phyloP scores from a whole-genome alignment of 2,329 filamentous ascomycete genomes.

The Phoma herbarum region DNA sequence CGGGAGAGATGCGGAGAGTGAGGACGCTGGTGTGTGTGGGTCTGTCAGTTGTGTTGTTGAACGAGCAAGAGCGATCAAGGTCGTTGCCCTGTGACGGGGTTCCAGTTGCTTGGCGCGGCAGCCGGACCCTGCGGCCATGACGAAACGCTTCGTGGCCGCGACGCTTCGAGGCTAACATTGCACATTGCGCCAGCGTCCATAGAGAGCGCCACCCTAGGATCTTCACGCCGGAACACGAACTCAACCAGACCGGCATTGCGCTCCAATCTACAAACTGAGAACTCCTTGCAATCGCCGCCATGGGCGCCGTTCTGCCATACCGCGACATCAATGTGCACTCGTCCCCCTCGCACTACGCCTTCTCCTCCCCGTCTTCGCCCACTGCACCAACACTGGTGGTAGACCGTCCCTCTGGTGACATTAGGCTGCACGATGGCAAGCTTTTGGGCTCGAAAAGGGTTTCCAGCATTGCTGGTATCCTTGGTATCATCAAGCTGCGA shows the following conservation, averaged over 20 bases:
- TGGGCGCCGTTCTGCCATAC: conserved; percentile 73
- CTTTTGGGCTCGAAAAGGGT: conserved; percentile 81
- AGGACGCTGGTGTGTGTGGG: conserved; percentile 21
- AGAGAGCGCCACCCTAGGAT: conserved; percentile 4
- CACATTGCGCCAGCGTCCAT: conserved; percentile 4
- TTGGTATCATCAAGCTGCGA: conserved; percentile 92
- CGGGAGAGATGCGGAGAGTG: conserved; percentile 12
- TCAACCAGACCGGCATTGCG: not conserved
- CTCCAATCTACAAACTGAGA: not conserved
- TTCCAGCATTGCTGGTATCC: conserved; percentile 91
- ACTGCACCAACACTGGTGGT: conserved; percentile 87
- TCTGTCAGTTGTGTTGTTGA: conserved; percentile 18
- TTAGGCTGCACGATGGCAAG: conserved; percentile 83
- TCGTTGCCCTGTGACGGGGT: conserved; percentile 22
- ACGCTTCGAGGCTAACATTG: conserved; percentile 8
- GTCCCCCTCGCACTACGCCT: conserved; percentile 90
- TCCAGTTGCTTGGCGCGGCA: conserved; percentile 14
- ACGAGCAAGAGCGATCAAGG: conserved; percentile 19
- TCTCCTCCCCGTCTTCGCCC: conserved; percentile 93
- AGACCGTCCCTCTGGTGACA: conserved; percentile 89
- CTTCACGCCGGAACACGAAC: not conserved
- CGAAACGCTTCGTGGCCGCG: conserved; percentile 24
- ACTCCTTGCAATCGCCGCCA: conserved; percentile 36
- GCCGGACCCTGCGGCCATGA: conserved; percentile 21
- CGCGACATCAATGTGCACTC: conserved; percentile 97